A percentile compares a stretch with the other conserved stretches of the same genome.
phyloP scores from a whole-genome alignment of 2,329 filamentous ascomycete genomes.

The Sporothrix dimorphospora region DNA sequence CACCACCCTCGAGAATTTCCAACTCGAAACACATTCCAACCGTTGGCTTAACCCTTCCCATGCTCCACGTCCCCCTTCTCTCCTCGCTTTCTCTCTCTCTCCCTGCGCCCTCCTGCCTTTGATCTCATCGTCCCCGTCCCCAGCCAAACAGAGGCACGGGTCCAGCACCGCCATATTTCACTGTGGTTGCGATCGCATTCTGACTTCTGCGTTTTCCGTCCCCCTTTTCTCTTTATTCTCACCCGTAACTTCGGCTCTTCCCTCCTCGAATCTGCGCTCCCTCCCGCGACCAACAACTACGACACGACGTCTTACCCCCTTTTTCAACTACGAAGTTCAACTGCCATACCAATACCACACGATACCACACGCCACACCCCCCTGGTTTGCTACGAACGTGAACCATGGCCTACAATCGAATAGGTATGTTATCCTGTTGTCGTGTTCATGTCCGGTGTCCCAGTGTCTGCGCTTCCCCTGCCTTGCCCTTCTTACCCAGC shows the following conservation, averaged over 20 bases:
- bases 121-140: background rate
- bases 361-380: background rate
- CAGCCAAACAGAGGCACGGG: slow-evolving; percentile 8
- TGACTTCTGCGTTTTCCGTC: background rate
- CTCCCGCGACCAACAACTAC: background rate
- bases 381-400: slow-evolving; percentile 24
- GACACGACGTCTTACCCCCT: background rate
- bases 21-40: slow-evolving; percentile 33
- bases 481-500: slow-evolving; percentile 7
- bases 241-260: slow-evolving; percentile 2
- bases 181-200: slow-evolving; percentile 20
- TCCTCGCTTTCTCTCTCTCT: background rate
- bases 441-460: background rate
- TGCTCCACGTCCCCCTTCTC: background rate
- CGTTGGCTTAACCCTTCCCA: slow-evolving; percentile 28
- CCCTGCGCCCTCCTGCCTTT: background rate
- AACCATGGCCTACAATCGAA: slow-evolving; percentile 72
- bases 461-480: slow-evolving; percentile 7
- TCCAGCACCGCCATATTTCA: slow-evolving; percentile 13
- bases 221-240: slow-evolving; percentile 11
- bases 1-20: slow-evolving; percentile 15
- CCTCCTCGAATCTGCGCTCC: background rate
- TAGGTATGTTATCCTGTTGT: slow-evolving; percentile 59
- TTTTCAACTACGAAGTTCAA: background rate
- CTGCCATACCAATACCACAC: background rate